Conservation (phyloP, 2,329 filamentous ascomycete genomes). For the Epichloe sylvatica region DNA sequence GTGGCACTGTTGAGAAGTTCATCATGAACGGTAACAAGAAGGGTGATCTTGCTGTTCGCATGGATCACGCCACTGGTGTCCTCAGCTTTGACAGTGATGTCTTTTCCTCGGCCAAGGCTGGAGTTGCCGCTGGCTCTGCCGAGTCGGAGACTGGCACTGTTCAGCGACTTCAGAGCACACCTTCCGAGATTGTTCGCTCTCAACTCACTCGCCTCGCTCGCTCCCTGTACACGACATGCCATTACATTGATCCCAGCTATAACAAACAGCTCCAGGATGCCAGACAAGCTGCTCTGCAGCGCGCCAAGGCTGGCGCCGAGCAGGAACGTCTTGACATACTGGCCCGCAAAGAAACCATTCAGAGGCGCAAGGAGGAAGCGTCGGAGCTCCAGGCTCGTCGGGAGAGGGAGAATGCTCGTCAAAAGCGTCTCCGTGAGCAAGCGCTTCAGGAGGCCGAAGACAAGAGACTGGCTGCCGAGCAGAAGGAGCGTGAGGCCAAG, state of each 20-base stretch:
- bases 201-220: constrained; percentile 86
- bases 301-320: constrained; percentile 77
- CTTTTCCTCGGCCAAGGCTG: constrained; percentile 90
- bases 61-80: constrained; percentile 88
- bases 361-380: constrained; percentile 95
- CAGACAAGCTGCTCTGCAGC: constrained; percentile 64
- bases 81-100: constrained; percentile 97
- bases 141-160: constrained; percentile 74
- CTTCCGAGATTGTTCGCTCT: constrained; percentile 91
- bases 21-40: constrained; percentile 99
- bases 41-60: constrained; percentile 88
- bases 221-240: constrained; percentile 81
- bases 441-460: constrained; percentile 83
- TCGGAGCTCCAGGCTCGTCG: constrained; percentile 74
- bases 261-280: constrained; percentile 68
- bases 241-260: constrained; percentile 86
- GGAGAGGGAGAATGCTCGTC: constrained; percentile 83
- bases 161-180: constrained; percentile 92
- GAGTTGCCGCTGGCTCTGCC: constrained; percentile 71
- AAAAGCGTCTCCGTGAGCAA: constrained; percentile 75
- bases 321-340: constrained; percentile 80
- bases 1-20: constrained; percentile 94
- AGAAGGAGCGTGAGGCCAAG: constrained; percentile 77
- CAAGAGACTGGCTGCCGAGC: constrained; percentile 79
- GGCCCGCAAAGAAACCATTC: constrained; percentile 76